Conservation (phyloP, 1,284 basidiomycete genomes). For the Boletus mariae region DNA sequence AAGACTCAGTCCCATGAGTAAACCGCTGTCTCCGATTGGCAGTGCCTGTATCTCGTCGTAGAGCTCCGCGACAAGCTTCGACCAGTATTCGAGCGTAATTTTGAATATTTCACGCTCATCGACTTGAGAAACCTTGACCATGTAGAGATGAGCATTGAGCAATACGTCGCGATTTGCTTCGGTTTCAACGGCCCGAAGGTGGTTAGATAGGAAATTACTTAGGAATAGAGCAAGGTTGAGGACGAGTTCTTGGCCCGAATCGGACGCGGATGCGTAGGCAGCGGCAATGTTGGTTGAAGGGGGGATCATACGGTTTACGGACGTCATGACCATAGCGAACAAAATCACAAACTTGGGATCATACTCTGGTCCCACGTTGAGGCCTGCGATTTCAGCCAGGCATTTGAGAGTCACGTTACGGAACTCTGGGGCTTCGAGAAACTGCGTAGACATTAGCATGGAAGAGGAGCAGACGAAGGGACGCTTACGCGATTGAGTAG, state of each 20-base stretch:
- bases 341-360: conserved; percentile 97
- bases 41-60: conserved; percentile 95
- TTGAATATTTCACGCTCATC: conserved; percentile 99
- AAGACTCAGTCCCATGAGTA: conserved; percentile 91
- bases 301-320: conserved; percentile 95
- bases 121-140: conserved; percentile 98
- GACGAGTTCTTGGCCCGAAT: conserved; percentile 95
- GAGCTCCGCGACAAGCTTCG: conserved; percentile 96
- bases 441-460: conserved; percentile 48
- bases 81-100: conserved; percentile 98
- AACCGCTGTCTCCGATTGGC: conserved; percentile 90
- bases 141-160: conserved; percentile 95
- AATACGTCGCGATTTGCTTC: conserved; percentile 91
- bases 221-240: conserved; percentile 97
- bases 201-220: conserved; percentile 91
- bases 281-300: conserved; percentile 93
- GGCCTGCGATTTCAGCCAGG: conserved; percentile 92
- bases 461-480: conserved; percentile 6
- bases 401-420: conserved; percentile 98
- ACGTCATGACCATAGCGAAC: conserved; percentile 98
- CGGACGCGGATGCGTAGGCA: conserved; percentile 88
- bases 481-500: conserved; percentile 79
- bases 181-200: conserved; percentile 90
- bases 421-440: conserved; percentile 96
- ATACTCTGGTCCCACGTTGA: conserved; percentile 97